Evolutionary conservation across 176 grass and related monocot genomes (phyloP).

Genomic region (Triticum aestivum): DNA sequence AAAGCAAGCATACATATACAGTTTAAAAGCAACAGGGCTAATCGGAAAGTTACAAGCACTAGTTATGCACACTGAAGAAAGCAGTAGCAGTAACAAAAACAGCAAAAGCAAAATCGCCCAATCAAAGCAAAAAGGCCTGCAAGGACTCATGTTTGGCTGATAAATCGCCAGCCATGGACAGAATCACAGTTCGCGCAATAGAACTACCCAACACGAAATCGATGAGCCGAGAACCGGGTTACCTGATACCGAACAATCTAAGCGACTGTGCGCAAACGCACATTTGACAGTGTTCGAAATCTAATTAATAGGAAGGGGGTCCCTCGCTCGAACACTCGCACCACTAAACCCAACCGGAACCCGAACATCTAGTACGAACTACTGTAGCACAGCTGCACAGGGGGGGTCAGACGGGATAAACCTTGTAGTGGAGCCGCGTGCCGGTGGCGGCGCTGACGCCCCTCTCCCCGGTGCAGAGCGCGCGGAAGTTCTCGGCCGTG

Average conservation of each 20-base stretch:
- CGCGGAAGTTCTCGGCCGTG: constrained; percentile 95
- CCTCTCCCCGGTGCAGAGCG: constrained; percentile 93
- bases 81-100: not conserved
- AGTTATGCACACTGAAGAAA: constrained; percentile 17
- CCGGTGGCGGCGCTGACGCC: constrained; percentile 56
- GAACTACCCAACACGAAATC: not conserved
- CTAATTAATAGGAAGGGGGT: not conserved
- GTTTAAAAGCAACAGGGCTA: not conserved
- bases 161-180: not conserved
- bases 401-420: not conserved
- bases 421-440: constrained; percentile 79
- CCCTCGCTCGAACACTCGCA: not conserved
- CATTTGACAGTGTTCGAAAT: not conserved
- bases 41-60: not conserved
- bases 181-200: not conserved
- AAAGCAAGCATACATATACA: not conserved
- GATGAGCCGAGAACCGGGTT: not conserved
- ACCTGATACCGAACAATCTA: not conserved
- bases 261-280: not conserved
- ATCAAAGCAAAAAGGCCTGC: constrained; percentile 4
- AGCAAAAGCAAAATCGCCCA: not conserved
- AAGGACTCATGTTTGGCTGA: not conserved
- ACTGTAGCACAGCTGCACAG: not conserved
- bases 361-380: not conserved
- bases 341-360: not conserved